These are phyloP conservation scores for Talaromyces marneffei DNA, from an alignment of 2,329 filamentous ascomycete genomes.

Conservation along the genomic window DNA sequence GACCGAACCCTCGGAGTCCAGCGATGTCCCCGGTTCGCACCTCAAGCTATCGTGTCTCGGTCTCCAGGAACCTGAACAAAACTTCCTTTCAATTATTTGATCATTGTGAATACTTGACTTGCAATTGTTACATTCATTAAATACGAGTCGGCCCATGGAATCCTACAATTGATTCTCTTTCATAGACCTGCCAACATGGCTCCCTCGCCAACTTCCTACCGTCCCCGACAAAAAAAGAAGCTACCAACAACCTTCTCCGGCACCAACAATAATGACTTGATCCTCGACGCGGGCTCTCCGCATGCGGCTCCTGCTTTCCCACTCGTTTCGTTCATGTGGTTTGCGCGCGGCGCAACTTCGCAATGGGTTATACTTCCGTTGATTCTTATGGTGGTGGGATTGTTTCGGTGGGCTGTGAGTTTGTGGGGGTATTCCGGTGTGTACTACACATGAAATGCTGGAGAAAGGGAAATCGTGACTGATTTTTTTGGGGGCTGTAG, in stretches of 20 bases:
- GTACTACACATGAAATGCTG: constrained; percentile 16
- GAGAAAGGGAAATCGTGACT: constrained; percentile 9
- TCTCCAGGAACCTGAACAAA: neutral
- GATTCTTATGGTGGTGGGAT: constrained; percentile 79
- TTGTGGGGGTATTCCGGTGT: constrained; percentile 92
- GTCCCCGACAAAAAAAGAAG: constrained; percentile 44
- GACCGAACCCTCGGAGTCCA: neutral
- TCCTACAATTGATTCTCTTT: neutral
- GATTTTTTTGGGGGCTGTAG: constrained; percentile 37
- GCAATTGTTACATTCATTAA: neutral
- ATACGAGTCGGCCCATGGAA: neutral
- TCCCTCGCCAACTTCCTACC: constrained; percentile 31
- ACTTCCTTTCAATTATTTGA: neutral
- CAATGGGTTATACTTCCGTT: constrained; percentile 90
- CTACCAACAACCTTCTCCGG: constrained; percentile 26
- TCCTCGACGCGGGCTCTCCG: constrained; percentile 41
- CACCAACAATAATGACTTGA: constrained; percentile 39
- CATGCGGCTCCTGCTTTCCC: constrained; percentile 68
- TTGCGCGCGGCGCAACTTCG: constrained; percentile 70
- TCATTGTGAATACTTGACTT: neutral
- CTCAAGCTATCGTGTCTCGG: neutral
- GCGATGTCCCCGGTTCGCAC: neutral
- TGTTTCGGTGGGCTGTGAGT: constrained; percentile 88
- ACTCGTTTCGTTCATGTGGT: constrained; percentile 90
- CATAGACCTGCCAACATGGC: constrained; percentile 7